phyloP scores from a whole-genome alignment of 2,329 filamentous ascomycete genomes.

The Exophiala calicioides region DNA sequence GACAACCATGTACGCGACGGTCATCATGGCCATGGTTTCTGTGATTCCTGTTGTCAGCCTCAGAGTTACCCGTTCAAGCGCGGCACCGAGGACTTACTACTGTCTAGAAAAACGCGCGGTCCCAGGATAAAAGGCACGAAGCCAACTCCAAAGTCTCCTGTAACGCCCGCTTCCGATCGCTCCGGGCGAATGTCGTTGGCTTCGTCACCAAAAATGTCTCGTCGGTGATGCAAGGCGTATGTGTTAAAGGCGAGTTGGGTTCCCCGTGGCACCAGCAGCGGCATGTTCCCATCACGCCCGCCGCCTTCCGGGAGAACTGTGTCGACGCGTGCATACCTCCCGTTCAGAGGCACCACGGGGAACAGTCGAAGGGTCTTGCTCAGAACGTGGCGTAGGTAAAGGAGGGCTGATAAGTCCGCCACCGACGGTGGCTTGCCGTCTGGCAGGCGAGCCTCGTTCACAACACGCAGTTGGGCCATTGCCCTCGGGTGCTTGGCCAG shows the following conservation, averaged over 20 bases:
- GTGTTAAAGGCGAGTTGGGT: constrained; percentile 46
- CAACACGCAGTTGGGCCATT: constrained; percentile 12
- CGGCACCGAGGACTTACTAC: constrained; percentile 50
- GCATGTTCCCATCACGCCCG: constrained; percentile 47
- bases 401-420: constrained; percentile 7
- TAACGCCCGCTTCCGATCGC: constrained; percentile 36
- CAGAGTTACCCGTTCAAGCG: no score
- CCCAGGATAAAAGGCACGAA: constrained; percentile 57
- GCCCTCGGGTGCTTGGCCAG: constrained; percentile 30
- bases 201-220: constrained; percentile 35
- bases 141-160: constrained; percentile 44
- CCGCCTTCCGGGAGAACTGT: constrained; percentile 52
- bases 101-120: constrained; percentile 57
- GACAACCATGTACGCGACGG: constrained; percentile 66
- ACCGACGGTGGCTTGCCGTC: constrained; percentile 17
- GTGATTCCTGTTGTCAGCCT: not conserved
- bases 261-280: constrained; percentile 52
- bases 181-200: constrained; percentile 38
- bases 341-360: constrained; percentile 42
- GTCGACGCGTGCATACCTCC: constrained; percentile 41
- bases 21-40: constrained; percentile 75
- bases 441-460: constrained; percentile 24
- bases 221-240: constrained; percentile 39
- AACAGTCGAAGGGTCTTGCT: constrained; percentile 45
- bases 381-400: constrained; percentile 27